These are phyloP conservation scores for Pestalotiopsis sp. DNA, from an alignment of 2,329 filamentous ascomycete species.

Conservation along the genomic window DNA sequence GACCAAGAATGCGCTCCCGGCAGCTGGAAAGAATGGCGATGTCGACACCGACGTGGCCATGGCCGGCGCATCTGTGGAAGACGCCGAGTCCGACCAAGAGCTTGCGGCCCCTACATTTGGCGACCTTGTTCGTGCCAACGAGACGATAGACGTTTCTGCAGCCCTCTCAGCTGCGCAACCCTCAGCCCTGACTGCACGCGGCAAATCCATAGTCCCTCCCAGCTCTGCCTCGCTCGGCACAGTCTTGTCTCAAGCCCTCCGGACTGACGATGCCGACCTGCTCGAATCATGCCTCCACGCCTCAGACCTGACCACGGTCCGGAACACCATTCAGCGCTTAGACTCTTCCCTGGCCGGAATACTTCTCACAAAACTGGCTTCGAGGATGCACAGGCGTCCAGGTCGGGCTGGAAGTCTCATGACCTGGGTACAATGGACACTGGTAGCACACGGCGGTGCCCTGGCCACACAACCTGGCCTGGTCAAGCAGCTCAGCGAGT, in stretches of 20 bases:
- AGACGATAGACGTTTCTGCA: slow-evolving; percentile 76
- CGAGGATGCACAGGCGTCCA: slow-evolving; percentile 83
- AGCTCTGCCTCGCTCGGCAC: slow-evolving; percentile 83
- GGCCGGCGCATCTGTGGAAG: slow-evolving; percentile 27
- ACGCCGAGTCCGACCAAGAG: slow-evolving; percentile 49
- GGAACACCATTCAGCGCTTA: slow-evolving; percentile 86
- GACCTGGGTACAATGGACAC: slow-evolving; percentile 94
- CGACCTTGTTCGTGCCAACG: slow-evolving; percentile 76
- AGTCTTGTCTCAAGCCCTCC: slow-evolving; percentile 90
- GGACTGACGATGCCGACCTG: slow-evolving; percentile 86
- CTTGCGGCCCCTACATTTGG: slow-evolving; percentile 74
- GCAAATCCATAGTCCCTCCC: slow-evolving; percentile 60
- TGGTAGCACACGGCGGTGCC: slow-evolving; percentile 89
- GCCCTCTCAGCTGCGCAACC: slow-evolving; percentile 51
- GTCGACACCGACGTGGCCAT: slow-evolving; percentile 33
- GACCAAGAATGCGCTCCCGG: slow-evolving; percentile 22
- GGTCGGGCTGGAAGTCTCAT: slow-evolving; percentile 89
- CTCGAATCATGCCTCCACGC: slow-evolving; percentile 91
- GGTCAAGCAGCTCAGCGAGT: slow-evolving; percentile 73
- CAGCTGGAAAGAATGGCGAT: slow-evolving; percentile 28
- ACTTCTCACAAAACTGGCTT: slow-evolving; percentile 82
- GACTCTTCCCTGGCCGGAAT: slow-evolving; percentile 81
- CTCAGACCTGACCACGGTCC: slow-evolving; percentile 75
- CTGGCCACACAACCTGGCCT: slow-evolving; percentile 85
- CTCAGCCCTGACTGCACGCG: slow-evolving; percentile 43